Conservation (phyloP, 306 rosid genomes). For the Prunus kanzakura region DNA sequence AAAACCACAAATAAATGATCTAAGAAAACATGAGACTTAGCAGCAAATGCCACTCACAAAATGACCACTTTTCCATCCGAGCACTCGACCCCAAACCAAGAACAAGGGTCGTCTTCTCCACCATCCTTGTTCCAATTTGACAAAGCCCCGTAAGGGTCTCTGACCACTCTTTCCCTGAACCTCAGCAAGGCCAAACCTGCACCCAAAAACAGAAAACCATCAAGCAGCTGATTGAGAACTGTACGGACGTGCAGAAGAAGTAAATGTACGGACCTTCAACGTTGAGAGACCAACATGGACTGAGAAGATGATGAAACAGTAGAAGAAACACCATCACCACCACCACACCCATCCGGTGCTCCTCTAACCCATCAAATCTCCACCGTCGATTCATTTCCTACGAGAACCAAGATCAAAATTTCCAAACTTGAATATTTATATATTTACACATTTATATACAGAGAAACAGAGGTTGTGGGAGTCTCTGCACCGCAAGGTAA, state of each 20-base stretch:
- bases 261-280: constrained; percentile 36
- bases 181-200: constrained; percentile 59
- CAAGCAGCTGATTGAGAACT: not conserved
- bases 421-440: not conserved
- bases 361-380: constrained; percentile 31
- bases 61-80: constrained; percentile 52
- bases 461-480: not conserved
- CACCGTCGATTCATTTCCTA: constrained; percentile 36
- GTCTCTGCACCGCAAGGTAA: not conserved
- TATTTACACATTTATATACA: not conserved
- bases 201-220: constrained; percentile 30
- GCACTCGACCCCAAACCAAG: constrained; percentile 75
- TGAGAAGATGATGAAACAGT: constrained; percentile 20
- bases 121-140: constrained; percentile 48
- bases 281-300: constrained; percentile 42
- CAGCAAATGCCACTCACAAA: constrained; percentile 49
- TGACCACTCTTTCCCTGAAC: constrained; percentile 44
- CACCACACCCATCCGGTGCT: constrained; percentile 27
- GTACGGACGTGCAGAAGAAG: constrained; percentile 8
- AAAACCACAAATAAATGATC: not conserved
- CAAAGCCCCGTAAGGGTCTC: constrained; percentile 58
- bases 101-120: constrained; percentile 45
- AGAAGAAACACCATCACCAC: constrained; percentile 18
- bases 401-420: not conserved
- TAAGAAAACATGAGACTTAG: not conserved